These are phyloP conservation scores for Medicago truncatula DNA, from an alignment of 306 rosid species.

Conservation along the genomic window MtrunA17r5.0-ANR NC_053043.1:46050501-46051000, in stretches of 20 bases:
- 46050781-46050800: constrained; percentile 96
- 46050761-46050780: constrained; percentile 98
- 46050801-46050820: constrained; percentile 99
- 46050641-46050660: constrained; percentile 93
- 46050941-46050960: constrained; percentile 98
- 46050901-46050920: constrained; percentile 95
- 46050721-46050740: constrained; percentile 99
- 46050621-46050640: constrained; percentile 84
- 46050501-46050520: constrained; percentile 93
- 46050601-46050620: constrained; percentile 97
- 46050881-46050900: constrained; percentile 85
- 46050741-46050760: constrained; percentile 96
- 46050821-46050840: constrained; percentile 93
- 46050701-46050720: constrained; percentile 99
- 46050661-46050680: constrained; percentile 95
- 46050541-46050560: constrained; percentile 96
- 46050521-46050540: constrained; percentile 97
- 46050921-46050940: constrained; percentile 97
- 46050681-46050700: constrained; percentile 92
- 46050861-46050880: constrained; percentile 84
- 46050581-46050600: constrained; percentile 93
- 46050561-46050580: constrained; percentile 98
- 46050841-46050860: constrained; percentile 99
- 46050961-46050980: constrained; percentile 96
- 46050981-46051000: constrained; percentile 65